Conservation (phyloP, 164 flowering plant species). For the Tetracentron sinense region DNA sequence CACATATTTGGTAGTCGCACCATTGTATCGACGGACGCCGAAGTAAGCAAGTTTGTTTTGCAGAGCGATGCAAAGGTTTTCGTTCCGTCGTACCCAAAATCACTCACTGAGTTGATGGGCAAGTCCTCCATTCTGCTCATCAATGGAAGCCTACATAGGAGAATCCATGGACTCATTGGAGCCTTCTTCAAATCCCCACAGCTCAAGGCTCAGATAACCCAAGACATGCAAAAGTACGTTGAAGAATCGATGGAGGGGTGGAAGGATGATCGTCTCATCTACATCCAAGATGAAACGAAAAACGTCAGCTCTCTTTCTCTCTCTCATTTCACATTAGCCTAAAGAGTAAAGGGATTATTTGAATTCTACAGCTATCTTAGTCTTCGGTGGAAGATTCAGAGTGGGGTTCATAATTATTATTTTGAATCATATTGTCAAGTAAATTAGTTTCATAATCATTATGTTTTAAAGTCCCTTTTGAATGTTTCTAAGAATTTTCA, state of each 20-base stretch:
- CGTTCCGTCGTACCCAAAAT: constrained; percentile 82
- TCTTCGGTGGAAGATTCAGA: too few species aligned
- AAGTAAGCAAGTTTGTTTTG: constrained; percentile 63
- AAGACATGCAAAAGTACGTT: constrained; percentile 65
- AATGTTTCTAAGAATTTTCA: constrained; percentile 2
- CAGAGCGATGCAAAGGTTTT: constrained; percentile 77
- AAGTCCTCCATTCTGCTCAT: constrained; percentile 76
- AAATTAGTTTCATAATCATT: not conserved
- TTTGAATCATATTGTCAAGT: constrained; percentile 29
- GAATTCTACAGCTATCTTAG: too few species aligned
- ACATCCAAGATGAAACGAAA: constrained; percentile 81
- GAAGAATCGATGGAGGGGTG: constrained; percentile 56
- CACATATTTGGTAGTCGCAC: constrained; percentile 85
- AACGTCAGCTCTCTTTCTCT: constrained; percentile 48
- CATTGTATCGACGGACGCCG: constrained; percentile 84
- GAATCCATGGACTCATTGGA: constrained; percentile 83
- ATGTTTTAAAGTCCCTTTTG: not conserved
- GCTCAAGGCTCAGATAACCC: constrained; percentile 75
- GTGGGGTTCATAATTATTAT: not conserved
- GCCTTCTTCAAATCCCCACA: constrained; percentile 73
- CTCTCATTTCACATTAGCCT: too few species aligned
- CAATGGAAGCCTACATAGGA: constrained; percentile 79
- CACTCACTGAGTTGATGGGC: constrained; percentile 88
- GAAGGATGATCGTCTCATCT: constrained; percentile 54
- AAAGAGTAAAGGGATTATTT: too few species aligned